phyloP scores from a whole-genome alignment of 2,329 filamentous ascomycete species.

The Stylonectria norvegica region DNA sequence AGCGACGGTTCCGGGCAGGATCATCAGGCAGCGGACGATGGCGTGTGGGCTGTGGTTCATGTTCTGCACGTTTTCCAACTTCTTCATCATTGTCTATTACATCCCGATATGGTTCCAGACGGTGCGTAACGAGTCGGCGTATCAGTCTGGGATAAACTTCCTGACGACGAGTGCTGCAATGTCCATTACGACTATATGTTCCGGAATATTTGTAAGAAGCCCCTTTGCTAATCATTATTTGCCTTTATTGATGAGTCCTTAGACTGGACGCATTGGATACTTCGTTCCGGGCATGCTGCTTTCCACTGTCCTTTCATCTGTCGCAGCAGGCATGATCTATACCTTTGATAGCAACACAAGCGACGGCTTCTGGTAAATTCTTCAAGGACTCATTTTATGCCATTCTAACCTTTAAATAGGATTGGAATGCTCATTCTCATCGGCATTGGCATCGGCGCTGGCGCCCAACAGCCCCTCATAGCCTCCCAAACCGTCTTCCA shows the following conservation, averaged over 20 bases:
- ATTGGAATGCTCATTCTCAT: conserved; percentile 1
- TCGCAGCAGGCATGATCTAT: background rate
- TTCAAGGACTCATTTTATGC: background rate
- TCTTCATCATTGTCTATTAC: conserved; percentile 1
- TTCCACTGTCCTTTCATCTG: background rate
- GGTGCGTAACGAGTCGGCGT: background rate
- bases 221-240: background rate
- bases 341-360: background rate
- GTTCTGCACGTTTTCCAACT: background rate
- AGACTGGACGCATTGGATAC: conserved; percentile 1
- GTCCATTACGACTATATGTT: background rate
- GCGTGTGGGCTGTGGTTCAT: background rate
- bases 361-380: background rate
- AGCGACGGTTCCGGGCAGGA: background rate
- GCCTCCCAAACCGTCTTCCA: conserved; percentile 9
- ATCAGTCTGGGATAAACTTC: conserved; percentile 1
- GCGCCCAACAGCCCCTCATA: conserved; percentile 8
- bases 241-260: background rate
- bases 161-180: background rate
- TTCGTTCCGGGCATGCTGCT: background rate
- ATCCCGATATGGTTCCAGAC: conserved; percentile 1
- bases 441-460: background rate
- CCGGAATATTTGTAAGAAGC: background rate
- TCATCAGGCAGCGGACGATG: background rate
- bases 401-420: background rate